Percentiles rank a stretch among this genome's conserved stretches.
phyloP scores from a whole-genome alignment of 148 eudicot species.

The Selenicereus undatus region DNA sequence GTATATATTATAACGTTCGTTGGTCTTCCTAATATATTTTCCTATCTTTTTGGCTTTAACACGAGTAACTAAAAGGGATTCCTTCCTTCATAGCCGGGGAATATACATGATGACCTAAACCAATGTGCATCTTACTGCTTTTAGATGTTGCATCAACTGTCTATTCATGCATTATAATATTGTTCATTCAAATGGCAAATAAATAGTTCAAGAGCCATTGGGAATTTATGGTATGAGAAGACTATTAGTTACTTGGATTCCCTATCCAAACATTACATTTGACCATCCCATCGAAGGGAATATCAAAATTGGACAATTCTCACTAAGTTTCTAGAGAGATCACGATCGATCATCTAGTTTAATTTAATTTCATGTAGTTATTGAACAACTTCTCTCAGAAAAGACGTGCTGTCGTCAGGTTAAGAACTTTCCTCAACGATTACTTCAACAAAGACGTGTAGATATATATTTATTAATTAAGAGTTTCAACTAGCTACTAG shows the following conservation, averaged over 20 bases:
- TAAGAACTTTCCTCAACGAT: no score
- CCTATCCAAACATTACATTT: not conserved
- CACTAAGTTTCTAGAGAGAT: not conserved
- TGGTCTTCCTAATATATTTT: not conserved
- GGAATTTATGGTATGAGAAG: not conserved
- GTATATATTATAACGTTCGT: no score
- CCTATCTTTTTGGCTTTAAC: not conserved
- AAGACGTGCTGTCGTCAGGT: no score
- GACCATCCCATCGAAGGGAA: not conserved
- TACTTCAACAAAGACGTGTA: no score
- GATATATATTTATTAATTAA: no score
- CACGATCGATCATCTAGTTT: not conserved
- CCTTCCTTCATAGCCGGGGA: not conserved
- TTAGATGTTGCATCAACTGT: not conserved
- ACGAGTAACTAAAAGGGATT: not conserved
- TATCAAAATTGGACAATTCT: not conserved
- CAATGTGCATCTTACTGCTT: not conserved
- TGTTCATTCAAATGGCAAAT: not conserved
- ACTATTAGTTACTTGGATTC: not conserved
- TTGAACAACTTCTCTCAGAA: no score
- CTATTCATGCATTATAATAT: not conserved
- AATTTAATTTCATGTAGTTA: not conserved
- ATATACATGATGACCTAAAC: not conserved
- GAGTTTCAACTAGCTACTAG: no score
- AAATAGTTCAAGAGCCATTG: not conserved